Base-by-base conservation (phyloP, 2,329 filamentous ascomycete genomes). In the Coniochaeta pulveracea region DNA sequence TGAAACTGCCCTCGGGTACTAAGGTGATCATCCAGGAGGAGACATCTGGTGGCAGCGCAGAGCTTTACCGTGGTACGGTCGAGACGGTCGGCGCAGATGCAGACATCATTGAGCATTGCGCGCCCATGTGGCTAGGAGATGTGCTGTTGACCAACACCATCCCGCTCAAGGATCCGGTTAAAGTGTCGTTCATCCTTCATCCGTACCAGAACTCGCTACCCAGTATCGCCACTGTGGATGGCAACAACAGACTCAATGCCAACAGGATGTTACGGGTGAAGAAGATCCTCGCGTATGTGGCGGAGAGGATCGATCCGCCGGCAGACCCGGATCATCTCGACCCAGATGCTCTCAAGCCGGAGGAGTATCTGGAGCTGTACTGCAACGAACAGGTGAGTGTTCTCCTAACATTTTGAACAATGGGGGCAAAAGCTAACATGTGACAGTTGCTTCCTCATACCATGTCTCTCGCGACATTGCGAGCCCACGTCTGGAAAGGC, bases 241-340 rank as follows among this genome's bases (percentile, higher is more conserved):
- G 80, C 34, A 93, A 89, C 54, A 89, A 88, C 43, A 79, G 91
- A 16, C 68, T 98, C 33, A 98, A 96, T 52, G 91, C 91, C 9
- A 98, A 96, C 51, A 76, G 89, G 35, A 96, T 98, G 91, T 67
- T 98, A 33, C 75, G 91, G 29, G 85, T 93, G 4, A 89, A 85
- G 61, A 98, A 98, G 64, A 91, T 98, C 15, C 61, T 96, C 37
- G 76, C 78, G 0, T 98, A 98, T 48, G 76, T 98, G 12, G 85
- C 86, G 1, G 91, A 98, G 56, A 73, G 88, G 35, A 89, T 98
- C 37, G 89, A 96, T 46, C 68, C 74, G 6, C 67, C 40, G 3
- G 34, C 37, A 8, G 36, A 37, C 10, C 28, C 35, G 15, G 38
- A 39, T 25, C 67, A 76, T 34, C 61, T 66, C 4, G 71, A 77